Conservation (phyloP, 306 rosid genomes). For the Trifolium dubium region DNA sequence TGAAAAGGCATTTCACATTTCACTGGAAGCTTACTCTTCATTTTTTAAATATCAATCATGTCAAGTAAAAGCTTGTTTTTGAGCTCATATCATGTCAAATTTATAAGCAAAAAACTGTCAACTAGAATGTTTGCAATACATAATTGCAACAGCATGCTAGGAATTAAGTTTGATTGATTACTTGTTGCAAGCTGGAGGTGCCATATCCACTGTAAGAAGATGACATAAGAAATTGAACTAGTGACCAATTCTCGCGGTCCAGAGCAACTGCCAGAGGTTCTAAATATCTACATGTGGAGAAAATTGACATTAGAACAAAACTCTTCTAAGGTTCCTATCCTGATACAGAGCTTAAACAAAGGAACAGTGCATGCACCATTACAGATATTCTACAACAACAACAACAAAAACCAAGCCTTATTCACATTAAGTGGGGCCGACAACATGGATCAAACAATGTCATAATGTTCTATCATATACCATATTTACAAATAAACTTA, state of each 20-base stretch:
- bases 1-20: constrained; percentile 21
- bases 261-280: constrained; percentile 97
- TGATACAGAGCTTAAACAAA: not conserved
- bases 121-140: constrained; percentile 18
- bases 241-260: constrained; percentile 94
- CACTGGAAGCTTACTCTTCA: not conserved
- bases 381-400: not conserved
- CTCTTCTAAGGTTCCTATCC: constrained; percentile 14
- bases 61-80: constrained; percentile 25
- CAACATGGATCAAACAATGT: too few species aligned
- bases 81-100: constrained; percentile 4
- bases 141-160: constrained; percentile 24
- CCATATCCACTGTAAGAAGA: constrained; percentile 95
- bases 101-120: constrained; percentile 21
- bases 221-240: constrained; percentile 94
- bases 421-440: too few species aligned
- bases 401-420: too few species aligned
- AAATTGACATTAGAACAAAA: constrained; percentile 29
- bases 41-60: constrained; percentile 9
- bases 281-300: constrained; percentile 68
- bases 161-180: constrained; percentile 47
- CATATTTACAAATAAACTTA: constrained; percentile 6
- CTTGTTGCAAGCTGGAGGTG: constrained; percentile 94
- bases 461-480: too few species aligned
- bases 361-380: not conserved